These are phyloP conservation scores for Amanita phalloides DNA, from an alignment of 768 basidiomycete genomes.

Conservation along the genomic window DNA sequence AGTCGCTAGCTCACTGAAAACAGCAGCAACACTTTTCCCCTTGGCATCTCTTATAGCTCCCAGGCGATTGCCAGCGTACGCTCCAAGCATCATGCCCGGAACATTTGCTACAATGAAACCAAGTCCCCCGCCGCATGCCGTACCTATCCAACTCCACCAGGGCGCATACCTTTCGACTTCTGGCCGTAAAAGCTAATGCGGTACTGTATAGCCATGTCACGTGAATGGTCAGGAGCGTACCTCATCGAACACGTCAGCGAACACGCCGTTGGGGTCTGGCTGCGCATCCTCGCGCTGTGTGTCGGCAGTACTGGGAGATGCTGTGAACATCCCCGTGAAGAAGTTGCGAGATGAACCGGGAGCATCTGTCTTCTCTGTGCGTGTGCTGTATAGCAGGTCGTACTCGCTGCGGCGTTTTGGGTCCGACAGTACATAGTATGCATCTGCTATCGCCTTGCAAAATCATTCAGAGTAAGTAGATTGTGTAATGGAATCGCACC, in stretches of 20 bases:
- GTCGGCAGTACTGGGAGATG: background rate
- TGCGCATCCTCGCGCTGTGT: conserved; percentile 19
- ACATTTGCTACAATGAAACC: conserved; percentile 63
- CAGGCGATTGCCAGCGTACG: conserved; percentile 80
- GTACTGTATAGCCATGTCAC: background rate
- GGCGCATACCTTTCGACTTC: conserved; percentile 64
- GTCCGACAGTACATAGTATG: conserved; percentile 90
- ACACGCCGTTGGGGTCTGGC: conserved; percentile 68
- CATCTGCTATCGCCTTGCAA: conserved; percentile 78
- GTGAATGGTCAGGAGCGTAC: conserved; percentile 26
- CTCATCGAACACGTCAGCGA: conserved; percentile 89
- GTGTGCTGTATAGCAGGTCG: conserved; percentile 52
- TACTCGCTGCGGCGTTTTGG: conserved; percentile 61
- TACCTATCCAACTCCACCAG: conserved; percentile 72
- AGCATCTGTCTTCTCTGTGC: conserved; percentile 44
- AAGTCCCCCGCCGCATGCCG: conserved; percentile 59
- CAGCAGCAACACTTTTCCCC: conserved; percentile 84
- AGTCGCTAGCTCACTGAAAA: conserved; percentile 69
- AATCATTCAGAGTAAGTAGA: background rate
- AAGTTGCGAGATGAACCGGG: conserved; percentile 63
- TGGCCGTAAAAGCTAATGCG: conserved; percentile 56
- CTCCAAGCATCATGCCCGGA: conserved; percentile 80
- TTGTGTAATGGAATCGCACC: conserved; percentile 22
- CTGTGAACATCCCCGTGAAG: conserved; percentile 59
- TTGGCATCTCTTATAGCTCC: conserved; percentile 92